Percentiles rank a stretch among this genome's conserved stretches.
phyloP scores from a whole-genome alignment of 2,329 filamentous ascomycete genomes.

The Myriosclerotinia duriaeana region DNA sequence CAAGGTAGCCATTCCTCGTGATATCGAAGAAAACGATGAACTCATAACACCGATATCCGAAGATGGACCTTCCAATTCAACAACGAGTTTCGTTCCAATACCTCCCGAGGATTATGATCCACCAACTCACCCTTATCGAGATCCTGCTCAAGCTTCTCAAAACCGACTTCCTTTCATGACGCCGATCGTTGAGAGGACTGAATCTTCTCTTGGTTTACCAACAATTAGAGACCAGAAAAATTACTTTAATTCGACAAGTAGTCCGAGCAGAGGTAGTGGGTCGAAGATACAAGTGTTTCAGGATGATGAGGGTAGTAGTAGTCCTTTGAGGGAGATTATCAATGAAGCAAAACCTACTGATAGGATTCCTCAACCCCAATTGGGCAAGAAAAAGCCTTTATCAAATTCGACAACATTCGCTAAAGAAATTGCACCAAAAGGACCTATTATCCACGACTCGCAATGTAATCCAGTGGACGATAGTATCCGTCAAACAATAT shows the following conservation, averaged over 20 bases:
- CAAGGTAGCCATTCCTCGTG: conserved; percentile 40
- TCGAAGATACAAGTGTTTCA: conserved; percentile 28
- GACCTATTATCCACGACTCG: conserved; percentile 74
- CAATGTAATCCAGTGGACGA: conserved; percentile 90
- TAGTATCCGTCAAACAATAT: conserved; percentile 69
- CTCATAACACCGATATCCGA: conserved; percentile 49
- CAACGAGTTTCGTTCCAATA: conserved; percentile 71
- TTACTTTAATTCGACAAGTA: conserved; percentile 67
- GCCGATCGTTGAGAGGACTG: conserved; percentile 92
- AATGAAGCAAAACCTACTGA: conserved; percentile 51
- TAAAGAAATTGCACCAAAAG: conserved; percentile 53
- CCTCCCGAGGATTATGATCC: conserved; percentile 85
- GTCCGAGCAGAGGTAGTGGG: conserved; percentile 58
- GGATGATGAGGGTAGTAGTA: conserved; percentile 55
- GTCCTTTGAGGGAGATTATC: conserved; percentile 68
- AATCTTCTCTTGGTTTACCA: conserved; percentile 74
- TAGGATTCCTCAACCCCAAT: conserved; percentile 53
- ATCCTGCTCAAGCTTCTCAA: conserved; percentile 76
- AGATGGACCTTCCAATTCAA: conserved; percentile 43
- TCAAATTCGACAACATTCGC: conserved; percentile 35
- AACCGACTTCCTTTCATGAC: conserved; percentile 98
- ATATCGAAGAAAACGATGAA: conserved; percentile 42
- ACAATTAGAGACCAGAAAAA: conserved; percentile 57
- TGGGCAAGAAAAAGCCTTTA: conserved; percentile 47
- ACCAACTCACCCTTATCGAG: conserved; percentile 75